Conservation (phyloP, 768 basidiomycete genomes). For the Pleurotus citrinopileatus region DNA sequence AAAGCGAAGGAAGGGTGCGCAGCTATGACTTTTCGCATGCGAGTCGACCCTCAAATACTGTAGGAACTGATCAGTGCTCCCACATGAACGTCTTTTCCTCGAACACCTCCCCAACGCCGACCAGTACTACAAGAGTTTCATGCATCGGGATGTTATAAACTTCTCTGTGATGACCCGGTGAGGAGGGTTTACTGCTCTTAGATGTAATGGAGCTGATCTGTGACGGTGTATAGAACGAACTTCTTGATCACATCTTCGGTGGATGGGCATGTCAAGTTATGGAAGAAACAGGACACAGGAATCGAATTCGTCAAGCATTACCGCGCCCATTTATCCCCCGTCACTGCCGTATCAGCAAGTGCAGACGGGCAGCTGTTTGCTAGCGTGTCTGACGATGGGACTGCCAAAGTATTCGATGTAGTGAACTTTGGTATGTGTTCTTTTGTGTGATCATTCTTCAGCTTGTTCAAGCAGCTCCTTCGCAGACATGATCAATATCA, state of each 20-base stretch:
- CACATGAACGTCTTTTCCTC: conserved; percentile 89
- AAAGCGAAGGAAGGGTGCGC: conserved; percentile 84
- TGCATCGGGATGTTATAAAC: conserved; percentile 93
- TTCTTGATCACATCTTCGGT: conserved; percentile 93
- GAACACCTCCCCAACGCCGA: conserved; percentile 90
- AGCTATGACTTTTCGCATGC: conserved; percentile 9
- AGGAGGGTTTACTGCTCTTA: conserved; percentile 22
- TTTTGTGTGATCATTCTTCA: conserved; percentile 2
- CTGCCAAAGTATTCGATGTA: conserved; percentile 94
- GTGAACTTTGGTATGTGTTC: conserved; percentile 87
- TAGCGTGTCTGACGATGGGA: conserved; percentile 88
- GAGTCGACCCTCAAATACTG: conserved; percentile 31
- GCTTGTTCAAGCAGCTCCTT: not conserved
- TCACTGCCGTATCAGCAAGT: conserved; percentile 80
- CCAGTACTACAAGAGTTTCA: conserved; percentile 96
- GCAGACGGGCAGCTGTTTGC: conserved; percentile 92
- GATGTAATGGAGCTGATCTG: not conserved
- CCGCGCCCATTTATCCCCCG: conserved; percentile 81
- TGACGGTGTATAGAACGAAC: conserved; percentile 59
- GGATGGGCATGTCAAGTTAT: conserved; percentile 95
- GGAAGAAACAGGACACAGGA: conserved; percentile 96
- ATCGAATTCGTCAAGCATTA: conserved; percentile 99
- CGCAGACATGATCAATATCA: conserved; percentile 98
- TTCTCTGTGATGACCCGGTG: conserved; percentile 88
- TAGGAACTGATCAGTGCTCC: conserved; percentile 61